phyloP scores from a whole-genome alignment of 75 land plant species.

The Pinus albicaulis region DNA sequence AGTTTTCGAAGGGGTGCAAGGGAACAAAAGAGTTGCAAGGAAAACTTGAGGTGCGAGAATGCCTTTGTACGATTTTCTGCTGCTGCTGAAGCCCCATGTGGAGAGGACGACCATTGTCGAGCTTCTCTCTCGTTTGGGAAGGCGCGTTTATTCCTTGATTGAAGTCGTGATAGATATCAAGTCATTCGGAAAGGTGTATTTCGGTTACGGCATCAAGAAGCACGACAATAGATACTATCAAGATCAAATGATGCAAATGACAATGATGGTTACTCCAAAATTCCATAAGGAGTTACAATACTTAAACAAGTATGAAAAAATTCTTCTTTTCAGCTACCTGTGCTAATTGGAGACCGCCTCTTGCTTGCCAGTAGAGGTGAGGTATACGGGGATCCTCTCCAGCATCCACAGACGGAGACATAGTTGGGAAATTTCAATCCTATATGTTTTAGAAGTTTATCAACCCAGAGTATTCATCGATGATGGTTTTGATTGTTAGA shows the following conservation, averaged over 20 bases:
- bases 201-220: conserved; percentile 90
- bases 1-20: too few species aligned
- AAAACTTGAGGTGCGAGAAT: conserved; percentile 21
- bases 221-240: conserved; percentile 78
- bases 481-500: too few species aligned
- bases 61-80: conserved; percentile 94
- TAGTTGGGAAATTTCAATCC: too few species aligned
- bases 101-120: conserved; percentile 53
- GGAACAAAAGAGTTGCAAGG: neutral
- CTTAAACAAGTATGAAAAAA: conserved; percentile 79
- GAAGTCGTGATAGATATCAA: conserved; percentile 86
- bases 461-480: too few species aligned
- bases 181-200: conserved; percentile 64
- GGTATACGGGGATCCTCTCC: too few species aligned
- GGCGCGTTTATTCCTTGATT: conserved; percentile 53
- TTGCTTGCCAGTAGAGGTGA: too few species aligned
- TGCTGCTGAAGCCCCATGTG: conserved; percentile 70
- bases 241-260: conserved; percentile 94
- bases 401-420: too few species aligned
- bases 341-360: too few species aligned
- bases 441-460: too few species aligned
- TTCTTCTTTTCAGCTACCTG: conserved; percentile 82
- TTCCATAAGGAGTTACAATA: conserved; percentile 75
- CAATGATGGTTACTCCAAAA: conserved; percentile 79
- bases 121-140: conserved; percentile 55